Conservation (phyloP, 306 rosid species). For the Cicer yamashitae region DNA sequence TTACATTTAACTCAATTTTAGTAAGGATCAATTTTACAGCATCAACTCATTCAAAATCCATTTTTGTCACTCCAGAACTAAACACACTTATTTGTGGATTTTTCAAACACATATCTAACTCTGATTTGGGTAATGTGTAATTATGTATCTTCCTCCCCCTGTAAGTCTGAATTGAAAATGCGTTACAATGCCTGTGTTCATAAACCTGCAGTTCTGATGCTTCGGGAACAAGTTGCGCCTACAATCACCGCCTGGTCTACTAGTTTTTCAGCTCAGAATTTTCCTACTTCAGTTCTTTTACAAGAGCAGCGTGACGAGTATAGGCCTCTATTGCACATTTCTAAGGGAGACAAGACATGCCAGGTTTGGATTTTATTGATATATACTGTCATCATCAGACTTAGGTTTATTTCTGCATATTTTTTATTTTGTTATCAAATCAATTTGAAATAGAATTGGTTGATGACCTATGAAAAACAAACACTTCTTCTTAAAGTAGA, state of each 20-base stretch:
- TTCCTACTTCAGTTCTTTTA: conserved; percentile 72
- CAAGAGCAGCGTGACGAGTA: conserved; percentile 83
- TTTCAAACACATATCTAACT: not conserved
- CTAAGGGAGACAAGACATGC: conserved; percentile 65
- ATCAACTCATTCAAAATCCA: too few relatives aligned
- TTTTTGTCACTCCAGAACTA: too few relatives aligned
- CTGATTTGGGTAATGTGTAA: not conserved
- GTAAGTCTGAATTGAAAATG: conserved; percentile 32
- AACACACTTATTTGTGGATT: conserved; percentile 4
- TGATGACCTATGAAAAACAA: not conserved
- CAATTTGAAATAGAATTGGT: conserved; percentile 23
- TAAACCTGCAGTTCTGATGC: conserved; percentile 61
- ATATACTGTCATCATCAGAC: not conserved
- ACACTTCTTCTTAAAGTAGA: not conserved
- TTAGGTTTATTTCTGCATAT: conserved; percentile 21
- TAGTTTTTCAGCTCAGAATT: conserved; percentile 59
- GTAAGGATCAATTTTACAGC: too few relatives aligned
- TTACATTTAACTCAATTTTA: too few relatives aligned
- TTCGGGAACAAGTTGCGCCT: conserved; percentile 64
- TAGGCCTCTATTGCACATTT: conserved; percentile 60
- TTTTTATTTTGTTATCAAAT: conserved; percentile 12
- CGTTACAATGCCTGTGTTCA: conserved; percentile 28
- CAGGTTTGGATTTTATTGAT: conserved; percentile 60
- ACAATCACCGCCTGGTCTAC: conserved; percentile 57
- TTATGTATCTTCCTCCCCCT: not conserved